Evolutionary conservation across 441 rosid genomes (phyloP).

Genomic region (Pelargonium citronellum): DNA sequence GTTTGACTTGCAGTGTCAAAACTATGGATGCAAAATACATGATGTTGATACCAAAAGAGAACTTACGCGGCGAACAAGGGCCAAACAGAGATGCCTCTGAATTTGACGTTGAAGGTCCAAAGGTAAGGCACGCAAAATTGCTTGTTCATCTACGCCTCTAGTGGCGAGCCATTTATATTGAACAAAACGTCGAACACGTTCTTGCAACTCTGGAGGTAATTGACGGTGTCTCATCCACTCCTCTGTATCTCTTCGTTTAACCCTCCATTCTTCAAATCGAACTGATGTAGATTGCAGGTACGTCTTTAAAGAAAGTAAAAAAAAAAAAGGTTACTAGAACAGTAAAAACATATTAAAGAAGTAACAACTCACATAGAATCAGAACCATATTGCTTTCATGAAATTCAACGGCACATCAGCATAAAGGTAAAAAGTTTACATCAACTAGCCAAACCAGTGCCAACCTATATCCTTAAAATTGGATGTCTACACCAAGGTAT

Average conservation of each 20-base stretch:
- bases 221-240: conserved; percentile 98
- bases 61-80: conserved; percentile 83
- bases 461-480: background rate
- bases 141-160: conserved; percentile 80
- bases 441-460: background rate
- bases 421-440: background rate
- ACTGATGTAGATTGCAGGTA: conserved; percentile 83
- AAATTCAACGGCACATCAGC: background rate
- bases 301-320: conserved; percentile 42
- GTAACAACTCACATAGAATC: background rate
- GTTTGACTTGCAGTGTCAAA: background rate
- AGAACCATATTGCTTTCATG: background rate
- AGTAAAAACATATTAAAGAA: background rate
- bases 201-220: conserved; percentile 71
- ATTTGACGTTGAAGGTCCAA: conserved; percentile 84
- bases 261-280: conserved; percentile 91
- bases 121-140: conserved; percentile 66
- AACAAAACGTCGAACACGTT: conserved; percentile 60
- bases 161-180: conserved; percentile 93
- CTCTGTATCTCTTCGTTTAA: conserved; percentile 84
- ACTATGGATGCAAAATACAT: background rate
- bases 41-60: background rate
- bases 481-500: background rate
- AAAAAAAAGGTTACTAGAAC: background rate
- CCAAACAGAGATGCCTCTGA: conserved; percentile 80